Conservation (phyloP, 768 basidiomycete species). For the Suillus tomentosus region DNA sequence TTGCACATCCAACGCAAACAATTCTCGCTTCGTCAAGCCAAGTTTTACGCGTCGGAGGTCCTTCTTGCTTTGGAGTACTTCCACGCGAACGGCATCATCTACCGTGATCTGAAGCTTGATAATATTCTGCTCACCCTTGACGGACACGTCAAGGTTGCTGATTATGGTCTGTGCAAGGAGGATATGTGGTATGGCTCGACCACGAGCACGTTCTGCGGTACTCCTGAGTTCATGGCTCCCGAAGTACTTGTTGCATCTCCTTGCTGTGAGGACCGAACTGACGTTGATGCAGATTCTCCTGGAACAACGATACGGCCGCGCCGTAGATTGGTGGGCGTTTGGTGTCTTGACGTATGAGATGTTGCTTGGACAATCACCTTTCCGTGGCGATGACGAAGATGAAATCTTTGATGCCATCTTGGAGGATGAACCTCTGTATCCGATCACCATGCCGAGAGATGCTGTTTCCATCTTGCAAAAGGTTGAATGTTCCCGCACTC, state of each 20-base stretch:
- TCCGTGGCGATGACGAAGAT: conserved; percentile 99
- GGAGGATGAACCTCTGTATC: conserved; percentile 97
- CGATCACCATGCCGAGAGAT: conserved; percentile 98
- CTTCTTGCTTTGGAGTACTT: conserved; percentile 96
- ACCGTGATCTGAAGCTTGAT: conserved; percentile 96
- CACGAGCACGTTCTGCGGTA: conserved; percentile 98
- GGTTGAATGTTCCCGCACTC: conserved; percentile 42
- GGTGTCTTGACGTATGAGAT: conserved; percentile 99
- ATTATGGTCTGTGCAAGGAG: conserved; percentile 99
- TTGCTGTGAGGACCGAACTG: conserved; percentile 11
- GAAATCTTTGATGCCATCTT: conserved; percentile 99
- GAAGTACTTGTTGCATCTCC: conserved; percentile 59
- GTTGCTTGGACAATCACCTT: conserved; percentile 97
- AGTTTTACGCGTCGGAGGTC: conserved; percentile 98
- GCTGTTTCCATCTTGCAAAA: conserved; percentile 95
- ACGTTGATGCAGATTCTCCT: conserved; percentile 73
- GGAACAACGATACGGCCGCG: conserved; percentile 98
- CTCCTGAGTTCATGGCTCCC: conserved; percentile 99
- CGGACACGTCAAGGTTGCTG: conserved; percentile 98
- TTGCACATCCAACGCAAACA: conserved; percentile 99
- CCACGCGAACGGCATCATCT: conserved; percentile 98
- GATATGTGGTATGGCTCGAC: conserved; percentile 98
- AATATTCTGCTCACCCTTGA: conserved; percentile 96
- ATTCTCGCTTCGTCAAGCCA: conserved; percentile 97
- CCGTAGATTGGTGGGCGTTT: conserved; percentile 99